Base-by-base conservation (phyloP, 768 basidiomycete species). In the Auriscalpium orientale region DNA sequence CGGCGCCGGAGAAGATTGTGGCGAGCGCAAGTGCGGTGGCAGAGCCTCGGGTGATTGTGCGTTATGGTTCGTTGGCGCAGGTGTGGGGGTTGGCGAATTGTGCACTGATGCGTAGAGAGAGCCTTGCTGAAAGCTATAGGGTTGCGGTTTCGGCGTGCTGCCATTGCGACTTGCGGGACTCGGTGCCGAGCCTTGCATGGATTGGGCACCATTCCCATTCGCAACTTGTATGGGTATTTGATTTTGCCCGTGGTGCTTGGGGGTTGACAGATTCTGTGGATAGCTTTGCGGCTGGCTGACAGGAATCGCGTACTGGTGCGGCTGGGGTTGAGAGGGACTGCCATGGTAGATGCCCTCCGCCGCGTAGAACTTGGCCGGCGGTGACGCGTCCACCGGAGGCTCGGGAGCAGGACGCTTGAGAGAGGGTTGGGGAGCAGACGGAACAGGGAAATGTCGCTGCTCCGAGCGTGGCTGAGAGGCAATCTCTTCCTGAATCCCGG, bases 401-500 rank as follows among this genome's bases (percentile, higher is more conserved):
- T 62, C 61, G 34, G 59, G 46, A 6, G 61, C 61, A 9, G 59
- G 49, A 20, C 61, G 56, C 28, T 62, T 62, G 47, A 60, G 47
- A 3, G 59, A 36, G 34, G 44, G 38, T 16, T 58, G 49, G 34
- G 53, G 6, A 15, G 52, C 66, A 63, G 50, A 35, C 20, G 20
- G 3, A 8, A 40, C 36, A 37, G 34, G 8, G 62, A 28, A 28
- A 55, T 11, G 0, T 60, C 38, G 22, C 16, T 51, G 49, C n/a
- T 18, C 33, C 3, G 13, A 15, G 44, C 64, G 63, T 64, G 51
- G 58, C 64, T 84, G 84, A 49, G 77, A 58, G 22, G 74, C 68
- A 4, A 87, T 66, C 63, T 88, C 85, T 15, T 82, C 79, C 0
- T 69, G 68, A 18, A 88, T 72, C 18, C 79, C 77, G 0, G 72